Evolutionary conservation across 495 filamentous ascomycete species (phyloP), one percentile per base, ranked within the genome.

Genomic region (Aspergillus indologenus): DNA sequence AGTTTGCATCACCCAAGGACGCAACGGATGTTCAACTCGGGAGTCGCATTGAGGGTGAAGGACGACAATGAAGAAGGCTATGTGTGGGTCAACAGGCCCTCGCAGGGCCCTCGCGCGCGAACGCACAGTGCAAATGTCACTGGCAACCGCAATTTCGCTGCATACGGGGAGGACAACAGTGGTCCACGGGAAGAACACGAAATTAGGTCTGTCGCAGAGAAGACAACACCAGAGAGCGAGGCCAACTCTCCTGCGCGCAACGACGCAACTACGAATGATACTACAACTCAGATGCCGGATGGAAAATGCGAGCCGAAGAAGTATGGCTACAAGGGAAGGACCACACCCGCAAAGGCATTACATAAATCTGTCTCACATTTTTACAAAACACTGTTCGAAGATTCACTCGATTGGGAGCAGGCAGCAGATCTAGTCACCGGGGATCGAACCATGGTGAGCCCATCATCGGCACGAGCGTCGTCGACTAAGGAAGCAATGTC

Each of bases 351-450:
- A 3, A 42, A 56, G 48, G 43, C 64, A 45, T 20, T 57, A 48
- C 53, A 56, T 15, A 17, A 31, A 4, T 58, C 61, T 40, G 62
- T 59, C 1, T 57, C 61, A 3, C 53, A 63, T n/a, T 45, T 71
- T 54, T 68, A 64, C 42, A 46, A 54, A 23, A 40, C 52, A 17
- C 58, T 53, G 11, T 50, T 71, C 24, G 64, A 61, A 15, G 22
- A 45, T 2, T 50, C 49, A n/a, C 31, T 65, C 22, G 56, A 61
- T 22, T 68, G 68, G 65, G 65, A 71, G 72, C 84, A 66, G 83
- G 88, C 53, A 85, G 60, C 88, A 34, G 84, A 90, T 69, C 73
- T 83, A 34, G 86, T 89, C 53, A 81, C 82, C 19, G 20, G 53
- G 4, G 19, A 53, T 7, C 15, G 3, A 43, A 43, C 18, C 3